Conservation (phyloP, 306 rosid species). For the Vachellia collinsii region DNA sequence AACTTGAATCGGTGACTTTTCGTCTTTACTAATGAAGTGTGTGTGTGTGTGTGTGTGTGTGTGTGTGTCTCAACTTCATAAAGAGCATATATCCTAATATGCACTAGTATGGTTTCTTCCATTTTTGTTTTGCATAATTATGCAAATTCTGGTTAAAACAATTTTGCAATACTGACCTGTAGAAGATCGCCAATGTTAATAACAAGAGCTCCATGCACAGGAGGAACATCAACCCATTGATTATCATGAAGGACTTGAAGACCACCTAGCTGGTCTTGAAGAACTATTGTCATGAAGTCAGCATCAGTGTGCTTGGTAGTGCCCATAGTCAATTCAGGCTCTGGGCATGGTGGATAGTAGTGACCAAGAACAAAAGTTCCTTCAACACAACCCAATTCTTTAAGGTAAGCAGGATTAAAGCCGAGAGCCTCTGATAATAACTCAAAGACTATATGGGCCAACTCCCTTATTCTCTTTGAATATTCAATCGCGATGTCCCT, state of each 20-base stretch:
- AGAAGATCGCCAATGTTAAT: constrained; percentile 55
- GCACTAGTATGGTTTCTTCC: background rate
- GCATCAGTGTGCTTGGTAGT: constrained; percentile 46
- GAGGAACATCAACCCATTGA: constrained; percentile 48
- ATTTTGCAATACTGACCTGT: constrained; percentile 34
- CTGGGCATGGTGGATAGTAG: constrained; percentile 54
- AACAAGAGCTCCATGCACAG: constrained; percentile 47
- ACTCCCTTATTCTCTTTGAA: constrained; percentile 35
- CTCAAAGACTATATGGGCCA: constrained; percentile 48
- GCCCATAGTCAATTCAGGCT: constrained; percentile 56
- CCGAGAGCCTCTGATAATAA: constrained; percentile 56
- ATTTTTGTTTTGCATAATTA: background rate
- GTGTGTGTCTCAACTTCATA: no score
- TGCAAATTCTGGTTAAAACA: background rate
- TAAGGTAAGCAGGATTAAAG: constrained; percentile 40
- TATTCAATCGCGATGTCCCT: constrained; percentile 50
- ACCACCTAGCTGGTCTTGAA: constrained; percentile 57
- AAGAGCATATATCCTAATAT: background rate
- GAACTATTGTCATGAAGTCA: constrained; percentile 49
- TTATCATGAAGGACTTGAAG: constrained; percentile 48
- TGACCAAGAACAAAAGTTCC: constrained; percentile 41
- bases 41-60: no score
- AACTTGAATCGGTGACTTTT: no score
- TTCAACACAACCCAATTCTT: constrained; percentile 41
- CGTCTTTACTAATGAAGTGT: no score